Evolutionary conservation across 2,329 filamentous ascomycete genomes (phyloP), one percentile per base, ranked within the genome.

Genomic region (Fusarium virguliforme): DNA sequence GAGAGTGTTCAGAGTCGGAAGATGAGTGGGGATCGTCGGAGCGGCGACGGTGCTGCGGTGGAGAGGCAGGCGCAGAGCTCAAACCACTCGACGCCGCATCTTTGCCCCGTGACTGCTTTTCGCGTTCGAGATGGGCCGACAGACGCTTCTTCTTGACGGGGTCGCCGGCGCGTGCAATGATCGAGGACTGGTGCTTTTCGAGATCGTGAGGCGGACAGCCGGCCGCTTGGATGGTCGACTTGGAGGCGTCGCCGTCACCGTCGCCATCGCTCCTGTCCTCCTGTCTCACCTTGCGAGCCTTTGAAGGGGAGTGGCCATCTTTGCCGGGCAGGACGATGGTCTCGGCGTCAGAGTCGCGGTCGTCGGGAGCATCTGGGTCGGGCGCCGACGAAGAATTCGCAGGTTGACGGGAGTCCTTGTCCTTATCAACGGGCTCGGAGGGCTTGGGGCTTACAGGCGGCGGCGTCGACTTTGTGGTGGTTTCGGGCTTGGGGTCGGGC

Each of bases 301-400:
- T 91, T 65, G 88, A 88, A 1, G 89, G 89, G 26, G 89, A 91
- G 74, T 89, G 83, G 40, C 88, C 88, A 77, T 91, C 87, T 76
- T 91, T 91, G 30, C 88, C 89, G 10, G 89, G 86, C 35, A 92
- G 79, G 37, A 93, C 90, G 68, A 92, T 91, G 13, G 91, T 93
- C 81, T 93, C 91, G 54, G 91, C 90, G 76, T 93, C 91, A 1
- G 91, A 93, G 74, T 91, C 89, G 75, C 86, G 89, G 65, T 90
- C 90, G 64, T 82, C 82, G 24, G 78, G 79, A 60, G 75, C 79
- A 62, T 87, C 83, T 57, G 80, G 76, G 22, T 80, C 76, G 57
- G 71, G 28, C 28, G 64, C 73, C 22, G 68, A 60, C 15, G 70
- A 70, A 26, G 70, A 48, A 32, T 83, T 81, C 64, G 78, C 81